A percentile compares a stretch with the other conserved stretches of the same genome.
These are phyloP conservation scores for Zelopaecilomyces penicillatus DNA, from an alignment of 2,329 filamentous ascomycete genomes.

Conservation along the genomic window DNA sequence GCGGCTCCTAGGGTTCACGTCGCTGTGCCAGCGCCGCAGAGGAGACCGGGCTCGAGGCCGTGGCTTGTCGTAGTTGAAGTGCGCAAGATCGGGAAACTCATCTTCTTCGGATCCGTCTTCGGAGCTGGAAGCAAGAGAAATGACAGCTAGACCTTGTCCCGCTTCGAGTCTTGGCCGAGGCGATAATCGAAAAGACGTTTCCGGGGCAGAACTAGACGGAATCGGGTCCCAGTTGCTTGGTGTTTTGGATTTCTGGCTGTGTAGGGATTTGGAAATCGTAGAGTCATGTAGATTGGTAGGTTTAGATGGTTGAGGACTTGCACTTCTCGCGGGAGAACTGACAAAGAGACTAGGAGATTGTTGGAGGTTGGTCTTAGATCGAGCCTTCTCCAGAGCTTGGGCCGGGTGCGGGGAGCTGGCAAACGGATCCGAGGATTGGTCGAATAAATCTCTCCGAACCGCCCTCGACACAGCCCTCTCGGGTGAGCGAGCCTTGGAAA, in stretches of 20 bases:
- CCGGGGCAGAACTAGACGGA: constrained; percentile 42
- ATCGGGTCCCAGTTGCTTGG: constrained; percentile 34
- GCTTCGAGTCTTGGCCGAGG: constrained; percentile 10
- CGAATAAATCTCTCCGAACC: not conserved
- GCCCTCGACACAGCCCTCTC: not conserved
- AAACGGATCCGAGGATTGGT: constrained; percentile 24
- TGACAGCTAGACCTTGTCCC: constrained; percentile 16
- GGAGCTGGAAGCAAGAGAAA: constrained; percentile 28
- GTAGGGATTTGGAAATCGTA: not conserved
- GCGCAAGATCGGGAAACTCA: constrained; percentile 40
- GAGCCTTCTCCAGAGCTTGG: not conserved
- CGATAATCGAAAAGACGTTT: constrained; percentile 18
- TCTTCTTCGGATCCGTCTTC: constrained; percentile 34
- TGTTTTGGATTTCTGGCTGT: not conserved
- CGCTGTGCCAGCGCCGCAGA: constrained; percentile 24
- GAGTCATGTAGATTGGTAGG: too few relatives aligned
- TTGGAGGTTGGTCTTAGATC: not conserved
- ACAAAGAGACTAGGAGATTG: constrained; percentile 11
- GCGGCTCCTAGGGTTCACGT: constrained; percentile 14
- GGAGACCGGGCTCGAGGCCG: constrained; percentile 13
- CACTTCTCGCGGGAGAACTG: constrained; percentile 10
- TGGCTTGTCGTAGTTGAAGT: constrained; percentile 28
- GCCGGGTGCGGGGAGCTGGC: constrained; percentile 22
- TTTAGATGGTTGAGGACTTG: constrained; percentile 1
- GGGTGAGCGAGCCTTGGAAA: not conserved